A percentile compares a stretch with the other conserved stretches of the same genome.
phyloP scores from a whole-genome alignment of 108 stramenopile species.

The Skeletonema costatum region DNA sequence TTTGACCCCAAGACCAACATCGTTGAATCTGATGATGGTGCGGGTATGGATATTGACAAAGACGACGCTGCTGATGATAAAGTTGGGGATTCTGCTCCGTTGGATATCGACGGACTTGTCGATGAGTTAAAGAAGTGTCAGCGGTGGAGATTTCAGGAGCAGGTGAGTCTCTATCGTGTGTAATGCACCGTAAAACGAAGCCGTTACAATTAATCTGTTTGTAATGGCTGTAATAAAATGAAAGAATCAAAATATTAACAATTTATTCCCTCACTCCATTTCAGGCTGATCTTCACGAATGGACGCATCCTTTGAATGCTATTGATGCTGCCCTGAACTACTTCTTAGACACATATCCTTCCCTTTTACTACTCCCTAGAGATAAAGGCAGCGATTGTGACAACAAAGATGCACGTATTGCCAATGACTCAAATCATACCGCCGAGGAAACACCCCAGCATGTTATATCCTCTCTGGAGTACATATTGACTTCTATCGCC shows the following conservation, averaged over 20 bases:
- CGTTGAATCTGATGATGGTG: slow-evolving; percentile 5
- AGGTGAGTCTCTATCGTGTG: slow-evolving; percentile 50
- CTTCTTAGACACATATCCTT: slow-evolving; percentile 63
- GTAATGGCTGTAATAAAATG: too few relatives aligned
- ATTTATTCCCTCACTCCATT: neutral
- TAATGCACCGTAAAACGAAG: neutral
- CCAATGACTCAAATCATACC: slow-evolving; percentile 15
- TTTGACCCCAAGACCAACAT: slow-evolving; percentile 10
- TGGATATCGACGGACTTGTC: slow-evolving; percentile 63
- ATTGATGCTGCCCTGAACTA: slow-evolving; percentile 73
- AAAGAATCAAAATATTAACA: neutral
- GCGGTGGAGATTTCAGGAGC: slow-evolving; percentile 77
- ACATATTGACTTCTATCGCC: slow-evolving; percentile 33
- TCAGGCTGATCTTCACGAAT: slow-evolving; percentile 87
- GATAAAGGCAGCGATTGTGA: slow-evolving; percentile 28
- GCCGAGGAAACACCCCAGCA: slow-evolving; percentile 49
- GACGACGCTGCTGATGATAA: neutral
- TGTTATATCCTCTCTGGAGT: slow-evolving; percentile 47
- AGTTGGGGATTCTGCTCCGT: slow-evolving; percentile 11
- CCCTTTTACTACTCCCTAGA: slow-evolving; percentile 59
- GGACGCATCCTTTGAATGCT: slow-evolving; percentile 77
- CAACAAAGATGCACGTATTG: neutral
- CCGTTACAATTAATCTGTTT: too few relatives aligned
- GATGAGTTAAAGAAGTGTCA: slow-evolving; percentile 52
- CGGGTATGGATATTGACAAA: neutral